A percentile compares a stretch with the other conserved stretches of the same genome.
phyloP scores from a whole-genome alignment of 495 filamentous ascomycete species.

The Thermothielavioides terrestris region DNA sequence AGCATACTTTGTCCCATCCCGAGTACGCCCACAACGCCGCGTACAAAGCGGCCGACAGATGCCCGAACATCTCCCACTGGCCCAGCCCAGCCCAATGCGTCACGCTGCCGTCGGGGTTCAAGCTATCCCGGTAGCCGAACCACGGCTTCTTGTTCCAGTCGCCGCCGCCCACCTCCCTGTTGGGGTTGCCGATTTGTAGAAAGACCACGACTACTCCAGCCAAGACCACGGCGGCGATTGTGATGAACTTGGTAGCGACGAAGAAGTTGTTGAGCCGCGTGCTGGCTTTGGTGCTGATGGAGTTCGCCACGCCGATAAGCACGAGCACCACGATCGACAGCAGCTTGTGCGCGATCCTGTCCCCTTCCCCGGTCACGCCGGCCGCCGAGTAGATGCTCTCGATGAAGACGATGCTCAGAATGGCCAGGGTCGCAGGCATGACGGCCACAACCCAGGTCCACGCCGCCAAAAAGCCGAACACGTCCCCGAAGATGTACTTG shows the following conservation, averaged over 20 bases:
- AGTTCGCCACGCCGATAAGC: slow-evolving; percentile 43
- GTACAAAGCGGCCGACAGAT: slow-evolving; percentile 46
- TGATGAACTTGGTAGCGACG: slow-evolving; percentile 42
- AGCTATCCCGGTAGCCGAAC: slow-evolving; percentile 39
- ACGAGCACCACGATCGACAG: slow-evolving; percentile 38
- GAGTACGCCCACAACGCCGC: slow-evolving; percentile 51
- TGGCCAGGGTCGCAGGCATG: slow-evolving; percentile 50
- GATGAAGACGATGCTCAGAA: slow-evolving; percentile 50
- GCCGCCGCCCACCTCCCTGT: slow-evolving; percentile 30
- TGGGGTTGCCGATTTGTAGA: slow-evolving; percentile 26
- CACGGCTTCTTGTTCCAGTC: slow-evolving; percentile 47
- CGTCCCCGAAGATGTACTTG: slow-evolving; percentile 47
- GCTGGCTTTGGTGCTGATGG: slow-evolving; percentile 47
- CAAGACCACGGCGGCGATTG: slow-evolving; percentile 38
- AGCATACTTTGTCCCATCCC: slow-evolving; percentile 51
- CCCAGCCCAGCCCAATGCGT: slow-evolving; percentile 41
- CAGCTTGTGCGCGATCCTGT: slow-evolving; percentile 36
- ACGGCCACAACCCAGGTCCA: slow-evolving; percentile 53
- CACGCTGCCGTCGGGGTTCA: slow-evolving; percentile 37
- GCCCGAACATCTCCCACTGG: slow-evolving; percentile 44
- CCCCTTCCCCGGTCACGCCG: slow-evolving; percentile 37
- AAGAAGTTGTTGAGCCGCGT: slow-evolving; percentile 48
- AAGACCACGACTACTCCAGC: slow-evolving; percentile 40
- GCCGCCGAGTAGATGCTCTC: slow-evolving; percentile 45
- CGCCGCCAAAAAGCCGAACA: slow-evolving; percentile 45